phyloP scores from a whole-genome alignment of 495 filamentous ascomycete genomes.

The Hyaloscypha finlandica region DNA sequence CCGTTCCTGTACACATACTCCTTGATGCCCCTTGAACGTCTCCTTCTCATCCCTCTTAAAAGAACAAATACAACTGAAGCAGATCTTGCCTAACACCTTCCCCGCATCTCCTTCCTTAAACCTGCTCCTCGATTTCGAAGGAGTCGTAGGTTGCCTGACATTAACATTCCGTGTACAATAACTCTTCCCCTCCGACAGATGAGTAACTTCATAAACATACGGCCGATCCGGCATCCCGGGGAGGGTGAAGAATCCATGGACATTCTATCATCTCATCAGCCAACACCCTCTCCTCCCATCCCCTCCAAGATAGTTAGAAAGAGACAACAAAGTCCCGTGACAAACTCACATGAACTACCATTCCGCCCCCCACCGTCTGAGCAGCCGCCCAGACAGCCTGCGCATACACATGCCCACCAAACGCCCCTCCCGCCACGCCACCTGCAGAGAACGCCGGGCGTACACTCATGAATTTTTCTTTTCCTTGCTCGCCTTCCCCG shows the following conservation, averaged over 20 bases:
- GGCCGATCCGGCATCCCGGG: slow-evolving; percentile 53
- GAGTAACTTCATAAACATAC: slow-evolving; percentile 59
- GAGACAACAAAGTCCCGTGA: slow-evolving; percentile 9
- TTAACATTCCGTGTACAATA: slow-evolving; percentile 64
- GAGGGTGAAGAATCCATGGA: slow-evolving; percentile 69
- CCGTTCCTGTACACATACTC: slow-evolving; percentile 37
- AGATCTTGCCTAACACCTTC: slow-evolving; percentile 46
- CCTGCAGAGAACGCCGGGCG: not conserved
- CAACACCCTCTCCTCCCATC: not conserved
- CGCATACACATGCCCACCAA: slow-evolving; percentile 69
- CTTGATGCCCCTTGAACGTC: slow-evolving; percentile 43
- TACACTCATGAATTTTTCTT: not conserved
- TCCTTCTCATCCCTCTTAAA: slow-evolving; percentile 56
- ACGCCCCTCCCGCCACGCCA: slow-evolving; percentile 38
- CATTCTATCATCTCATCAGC: slow-evolving; percentile 46
- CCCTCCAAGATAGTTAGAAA: not conserved
- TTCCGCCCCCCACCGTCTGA: slow-evolving; percentile 50
- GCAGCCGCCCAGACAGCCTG: slow-evolving; percentile 65
- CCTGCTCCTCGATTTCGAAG: slow-evolving; percentile 11
- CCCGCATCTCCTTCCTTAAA: slow-evolving; percentile 40
- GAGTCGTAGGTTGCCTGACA: slow-evolving; percentile 47
- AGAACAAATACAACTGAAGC: slow-evolving; percentile 62
- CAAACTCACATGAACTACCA: slow-evolving; percentile 60
- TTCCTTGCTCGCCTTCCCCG: not conserved
- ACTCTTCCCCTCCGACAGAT: slow-evolving; percentile 54